These are phyloP conservation scores for Paraglomus occultum DNA, from an alignment of 192 early-diverging fungal genomes.

Conservation along the genomic window DNA sequence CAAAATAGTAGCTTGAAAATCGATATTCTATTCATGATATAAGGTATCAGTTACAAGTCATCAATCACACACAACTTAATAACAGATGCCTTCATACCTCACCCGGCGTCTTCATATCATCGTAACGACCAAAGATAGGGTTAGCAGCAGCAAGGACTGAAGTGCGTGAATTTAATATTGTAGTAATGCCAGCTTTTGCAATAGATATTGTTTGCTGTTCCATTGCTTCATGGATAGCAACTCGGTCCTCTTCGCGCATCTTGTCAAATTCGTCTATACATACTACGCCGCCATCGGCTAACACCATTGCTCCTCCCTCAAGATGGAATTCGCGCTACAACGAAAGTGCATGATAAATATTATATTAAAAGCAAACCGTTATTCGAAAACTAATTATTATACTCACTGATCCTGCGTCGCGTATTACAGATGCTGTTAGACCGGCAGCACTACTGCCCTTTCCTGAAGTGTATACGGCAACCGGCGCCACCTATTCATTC, in stretches of 20 bases:
- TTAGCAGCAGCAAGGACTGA: constrained; percentile 98
- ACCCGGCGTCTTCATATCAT: constrained; percentile 96
- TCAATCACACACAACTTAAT: no score
- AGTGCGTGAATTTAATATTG: constrained; percentile 94
- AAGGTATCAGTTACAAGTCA: no score
- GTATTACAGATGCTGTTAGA: constrained; percentile 96
- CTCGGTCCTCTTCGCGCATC: constrained; percentile 99
- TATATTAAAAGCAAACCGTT: background rate
- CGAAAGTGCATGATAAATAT: constrained; percentile 4
- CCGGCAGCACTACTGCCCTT: constrained; percentile 99
- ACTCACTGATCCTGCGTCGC: constrained; percentile 80
- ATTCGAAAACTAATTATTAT: background rate
- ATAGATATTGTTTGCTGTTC: constrained; percentile 99
- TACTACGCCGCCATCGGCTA: constrained; percentile 98
- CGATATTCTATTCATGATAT: constrained; percentile 79
- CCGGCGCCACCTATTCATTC: constrained; percentile 71
- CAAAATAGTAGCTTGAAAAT: constrained; percentile 99
- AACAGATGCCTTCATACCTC: no score
- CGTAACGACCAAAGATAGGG: constrained; percentile 97
- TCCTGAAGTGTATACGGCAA: constrained; percentile 98
- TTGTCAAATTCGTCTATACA: constrained; percentile 99
- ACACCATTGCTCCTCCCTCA: constrained; percentile 99
- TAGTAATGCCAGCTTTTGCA: constrained; percentile 99
- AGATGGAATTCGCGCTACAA: constrained; percentile 90
- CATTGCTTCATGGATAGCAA: constrained; percentile 99